Evolutionary conservation across 352 stramenopile genomes (phyloP), one percentile per base, ranked within the genome.

Genomic region (Globisporangium acanthophoron): DNA sequence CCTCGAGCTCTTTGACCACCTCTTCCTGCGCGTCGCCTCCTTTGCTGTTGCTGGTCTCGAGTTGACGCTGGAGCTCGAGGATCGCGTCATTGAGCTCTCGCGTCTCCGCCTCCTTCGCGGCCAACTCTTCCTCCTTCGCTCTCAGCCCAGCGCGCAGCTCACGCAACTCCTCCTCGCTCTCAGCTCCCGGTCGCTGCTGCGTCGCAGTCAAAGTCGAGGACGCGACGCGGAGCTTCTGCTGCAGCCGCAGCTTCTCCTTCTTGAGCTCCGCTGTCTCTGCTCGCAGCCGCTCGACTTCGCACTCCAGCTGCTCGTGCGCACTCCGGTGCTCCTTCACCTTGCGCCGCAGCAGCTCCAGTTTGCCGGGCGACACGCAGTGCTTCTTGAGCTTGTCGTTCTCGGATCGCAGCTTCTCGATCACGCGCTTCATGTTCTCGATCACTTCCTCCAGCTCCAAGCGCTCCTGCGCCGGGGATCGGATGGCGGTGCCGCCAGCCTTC

Each of bases 391-490:
- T 75, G 16, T 87, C 80, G 39, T 92, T 94, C 52, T 94, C 85
- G 3, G 56, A 50, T 7, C 81, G 85, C 2, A 92, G 68, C 58
- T 87, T 89, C 39, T 91, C 79, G 33, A 91, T 92, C 35, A 90
- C 79, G 43, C 76, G 78, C 58, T 91, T 94, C 80, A 92, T 91
- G 46, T 85, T 90, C 29, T 77, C 75, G 37, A 91, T 82, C 55
- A 94, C 78, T 48, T 85, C 70, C 54, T 94, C 80, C 1, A 94
- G 71, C 60, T 88, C 78, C 16, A 72, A 56, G 5, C 76, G 68
- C 48, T 92, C 79, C 39, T 76, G 66, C 0, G 51, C 49, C 16
- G 51, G 46, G 31, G 62, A 69, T 31, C 58, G 58, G 41, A 64
- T 53, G 33, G n/a, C 39, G 33, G n/a, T 31, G 16, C 33, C 35